Evolutionary conservation across 345 rosid species (phyloP).

Genomic region (Punica granatum): DNA sequence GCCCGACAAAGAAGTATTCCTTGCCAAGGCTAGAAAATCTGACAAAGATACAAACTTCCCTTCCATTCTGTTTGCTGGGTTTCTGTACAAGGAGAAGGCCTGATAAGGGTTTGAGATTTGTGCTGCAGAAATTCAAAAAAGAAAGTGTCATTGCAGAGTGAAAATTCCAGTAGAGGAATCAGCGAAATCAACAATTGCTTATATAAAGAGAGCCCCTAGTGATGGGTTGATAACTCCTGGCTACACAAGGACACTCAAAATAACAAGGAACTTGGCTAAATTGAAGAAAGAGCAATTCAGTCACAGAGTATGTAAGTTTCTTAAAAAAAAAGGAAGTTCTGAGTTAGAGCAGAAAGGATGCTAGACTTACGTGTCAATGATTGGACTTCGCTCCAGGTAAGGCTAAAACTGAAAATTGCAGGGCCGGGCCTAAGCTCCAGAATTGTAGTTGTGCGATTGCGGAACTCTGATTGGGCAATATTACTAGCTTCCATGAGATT

Average conservation of each 20-base stretch:
- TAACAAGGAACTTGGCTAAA: background rate
- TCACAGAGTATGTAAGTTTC: background rate
- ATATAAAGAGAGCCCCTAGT: background rate
- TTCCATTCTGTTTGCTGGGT: constrained; percentile 37
- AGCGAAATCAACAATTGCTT: background rate
- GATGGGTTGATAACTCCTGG: background rate
- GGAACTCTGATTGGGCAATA: constrained; percentile 32
- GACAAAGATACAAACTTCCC: constrained; percentile 48
- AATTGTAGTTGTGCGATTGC: constrained; percentile 26
- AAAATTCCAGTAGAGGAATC: background rate
- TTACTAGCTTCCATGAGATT: constrained; percentile 49
- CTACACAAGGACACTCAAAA: background rate
- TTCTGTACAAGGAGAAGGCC: constrained; percentile 28
- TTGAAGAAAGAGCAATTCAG: background rate
- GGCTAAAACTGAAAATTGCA: constrained; percentile 58
- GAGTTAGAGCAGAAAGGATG: background rate
- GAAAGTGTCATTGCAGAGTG: background rate
- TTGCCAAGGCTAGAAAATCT: constrained; percentile 62
- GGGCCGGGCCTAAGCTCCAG: constrained; percentile 27
- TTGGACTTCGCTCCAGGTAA: constrained; percentile 64
- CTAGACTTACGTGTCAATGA: constrained; percentile 49
- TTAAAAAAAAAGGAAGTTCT: background rate
- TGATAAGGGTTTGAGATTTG: constrained; percentile 45
- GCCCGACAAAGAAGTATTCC: constrained; percentile 58
- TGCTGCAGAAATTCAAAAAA: constrained; percentile 34